Conservation (phyloP, 257 asterid genomes). For the Solanum pinnatisectum region DNA sequence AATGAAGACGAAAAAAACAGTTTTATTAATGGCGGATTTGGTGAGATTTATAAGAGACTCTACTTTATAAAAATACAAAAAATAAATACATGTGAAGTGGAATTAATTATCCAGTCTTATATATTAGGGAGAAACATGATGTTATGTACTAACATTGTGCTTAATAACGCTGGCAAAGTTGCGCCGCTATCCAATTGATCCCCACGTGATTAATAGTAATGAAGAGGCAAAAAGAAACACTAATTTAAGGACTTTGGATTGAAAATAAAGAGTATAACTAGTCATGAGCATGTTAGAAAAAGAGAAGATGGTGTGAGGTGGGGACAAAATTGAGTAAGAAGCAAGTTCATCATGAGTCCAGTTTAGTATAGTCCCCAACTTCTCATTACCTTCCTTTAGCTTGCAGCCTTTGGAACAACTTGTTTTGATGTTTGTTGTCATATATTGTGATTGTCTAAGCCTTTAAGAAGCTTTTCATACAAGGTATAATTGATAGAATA, state of each 20-base stretch:
- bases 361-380: background rate
- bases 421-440: slow-evolving; percentile 1
- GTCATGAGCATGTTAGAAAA: background rate
- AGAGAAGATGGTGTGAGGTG: background rate
- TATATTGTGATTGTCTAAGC: background rate
- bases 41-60: background rate
- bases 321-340: slow-evolving; percentile 8
- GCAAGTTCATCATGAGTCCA: background rate
- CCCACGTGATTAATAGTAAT: background rate
- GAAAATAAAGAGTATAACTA: background rate
- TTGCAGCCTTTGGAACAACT: background rate
- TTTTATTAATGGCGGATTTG: background rate
- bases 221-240: background rate
- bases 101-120: background rate
- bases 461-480: background rate
- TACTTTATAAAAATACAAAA: background rate
- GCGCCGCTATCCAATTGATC: background rate
- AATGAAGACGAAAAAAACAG: background rate
- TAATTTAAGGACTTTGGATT: background rate
- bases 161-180: background rate
- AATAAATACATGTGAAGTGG: background rate
- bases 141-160: background rate
- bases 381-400: slow-evolving; percentile 3
- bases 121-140: background rate
- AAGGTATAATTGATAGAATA: background rate